Base-by-base conservation (phyloP, 192 early-diverging fungal genomes). In the Gamsiella multidivaricata region DNA sequence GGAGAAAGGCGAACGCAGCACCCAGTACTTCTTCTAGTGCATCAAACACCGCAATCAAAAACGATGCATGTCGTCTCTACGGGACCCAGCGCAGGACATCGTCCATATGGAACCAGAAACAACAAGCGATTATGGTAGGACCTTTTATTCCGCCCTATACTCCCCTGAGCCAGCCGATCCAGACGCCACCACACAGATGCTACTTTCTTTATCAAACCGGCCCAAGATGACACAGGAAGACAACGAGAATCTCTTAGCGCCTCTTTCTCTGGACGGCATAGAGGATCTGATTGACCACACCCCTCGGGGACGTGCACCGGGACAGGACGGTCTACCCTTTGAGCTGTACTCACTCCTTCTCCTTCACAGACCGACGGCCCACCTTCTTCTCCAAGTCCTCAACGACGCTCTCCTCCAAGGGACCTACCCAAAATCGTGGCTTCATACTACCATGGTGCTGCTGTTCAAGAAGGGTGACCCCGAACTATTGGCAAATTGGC, bases 401-500 rank as follows among this genome's bases (percentile, higher is more conserved):
- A 65, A 80, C 17, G 58, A 61, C 11, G 76, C 76, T 5, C 43
- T 80, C 1, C 1, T 22, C 0, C 2, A 49, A 1, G 25, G 46
- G 0, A 5, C 5, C 15, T 58, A 29, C 23, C 55, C 65, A 15
- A 18, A n/a, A 0, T 54, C 65, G 29, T 68, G 65, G 65, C 42
- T 36, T 14, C 12, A 45, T 1, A 78, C 68, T 1, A 41, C 51
- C 36, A 69, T 78, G 63, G 46, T 57, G 26, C 45, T 72, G 14
- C 53, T 78, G 11, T 52, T 29, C 41, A 82, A 78, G 43, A 82
- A 71, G 51, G 73, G 73, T 1, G 69, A 76, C 23, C 23, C 63
- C 11, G 25, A 43, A 0, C n/a, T 39, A 7, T 50, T 76, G 23
- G 47, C 54, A 0, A 83, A 71, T 31, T 71, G 60, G 59, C 36